phyloP scores from a whole-genome alignment of 371 early-diverging fungal genomes.

The Mucor mucedo region DNA sequence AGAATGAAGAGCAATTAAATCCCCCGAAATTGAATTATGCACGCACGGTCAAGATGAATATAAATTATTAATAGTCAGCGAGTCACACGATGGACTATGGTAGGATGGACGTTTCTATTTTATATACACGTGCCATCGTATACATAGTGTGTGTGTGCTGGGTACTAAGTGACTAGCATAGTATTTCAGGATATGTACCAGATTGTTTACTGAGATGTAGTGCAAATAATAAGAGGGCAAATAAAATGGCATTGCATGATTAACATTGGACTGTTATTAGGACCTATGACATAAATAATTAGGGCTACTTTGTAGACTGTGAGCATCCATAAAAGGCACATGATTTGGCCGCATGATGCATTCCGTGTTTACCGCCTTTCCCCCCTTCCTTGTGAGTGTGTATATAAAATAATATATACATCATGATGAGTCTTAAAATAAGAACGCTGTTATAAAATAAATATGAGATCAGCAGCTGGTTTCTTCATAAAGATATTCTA shows the following conservation, averaged over 20 bases:
- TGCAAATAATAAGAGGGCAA: background rate
- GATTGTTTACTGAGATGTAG: background rate
- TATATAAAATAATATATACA: too few species aligned
- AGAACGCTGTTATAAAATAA: background rate
- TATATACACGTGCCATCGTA: slow-evolving; percentile 9
- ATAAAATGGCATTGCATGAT: slow-evolving; percentile 5
- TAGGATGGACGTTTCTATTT: background rate
- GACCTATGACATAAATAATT: slow-evolving; percentile 12
- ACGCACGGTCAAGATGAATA: slow-evolving; percentile 12
- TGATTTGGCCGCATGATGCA: slow-evolving; percentile 17
- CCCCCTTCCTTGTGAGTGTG: background rate
- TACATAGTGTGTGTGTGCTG: background rate
- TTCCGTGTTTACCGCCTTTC: background rate
- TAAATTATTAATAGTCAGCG: background rate
- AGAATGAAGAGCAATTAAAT: too few species aligned
- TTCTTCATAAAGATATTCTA: background rate
- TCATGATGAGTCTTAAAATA: background rate
- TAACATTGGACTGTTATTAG: slow-evolving; percentile 1
- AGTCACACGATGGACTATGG: background rate
- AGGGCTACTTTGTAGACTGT: background rate
- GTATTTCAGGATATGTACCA: background rate
- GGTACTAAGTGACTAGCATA: background rate
- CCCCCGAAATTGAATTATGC: background rate
- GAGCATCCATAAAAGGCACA: slow-evolving; percentile 5
- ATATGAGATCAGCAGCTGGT: background rate